Evolutionary conservation across 1,139 yeast genomes (phyloP).

Genomic region (Pichia kudriavzevii): DNA sequence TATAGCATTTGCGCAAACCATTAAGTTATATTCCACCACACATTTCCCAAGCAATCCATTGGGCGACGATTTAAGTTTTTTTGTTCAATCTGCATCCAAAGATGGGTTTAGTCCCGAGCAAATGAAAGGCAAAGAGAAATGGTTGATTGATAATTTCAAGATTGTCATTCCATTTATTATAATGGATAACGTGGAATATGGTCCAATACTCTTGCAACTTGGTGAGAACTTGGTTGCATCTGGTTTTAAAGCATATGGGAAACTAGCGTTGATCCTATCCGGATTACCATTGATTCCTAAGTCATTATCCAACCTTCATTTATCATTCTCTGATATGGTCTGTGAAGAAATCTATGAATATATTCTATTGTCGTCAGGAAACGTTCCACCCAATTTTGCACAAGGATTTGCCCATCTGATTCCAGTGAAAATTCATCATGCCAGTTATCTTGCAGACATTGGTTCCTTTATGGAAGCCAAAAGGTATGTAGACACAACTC

Average conservation of each 20-base stretch:
- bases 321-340: conserved; percentile 37
- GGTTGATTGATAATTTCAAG: conserved; percentile 25
- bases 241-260: conserved; percentile 27
- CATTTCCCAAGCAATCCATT: conserved; percentile 31
- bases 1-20: conserved; percentile 53
- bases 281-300: conserved; percentile 26
- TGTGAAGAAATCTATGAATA: conserved; percentile 73
- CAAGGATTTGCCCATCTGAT: conserved; percentile 47
- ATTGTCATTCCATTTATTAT: conserved; percentile 25
- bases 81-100: conserved; percentile 20
- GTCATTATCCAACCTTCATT: conserved; percentile 23
- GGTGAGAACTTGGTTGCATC: conserved; percentile 42
- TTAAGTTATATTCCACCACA: conserved; percentile 40
- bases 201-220: conserved; percentile 44
- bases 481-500: conserved; percentile 48
- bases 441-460: conserved; percentile 55
- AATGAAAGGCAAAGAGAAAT: conserved; percentile 22
- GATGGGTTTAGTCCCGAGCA: conserved; percentile 15
- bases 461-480: conserved; percentile 54
- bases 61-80: conserved; percentile 24
- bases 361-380: conserved; percentile 30
- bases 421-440: conserved; percentile 53
- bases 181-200: conserved; percentile 27
- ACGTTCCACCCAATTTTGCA: conserved; percentile 26
- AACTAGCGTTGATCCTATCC: conserved; percentile 22